These are phyloP conservation scores for Beauveria scarabaeidicola DNA, from an alignment of 2,329 filamentous ascomycete genomes.

Conservation along the genomic window DNA sequence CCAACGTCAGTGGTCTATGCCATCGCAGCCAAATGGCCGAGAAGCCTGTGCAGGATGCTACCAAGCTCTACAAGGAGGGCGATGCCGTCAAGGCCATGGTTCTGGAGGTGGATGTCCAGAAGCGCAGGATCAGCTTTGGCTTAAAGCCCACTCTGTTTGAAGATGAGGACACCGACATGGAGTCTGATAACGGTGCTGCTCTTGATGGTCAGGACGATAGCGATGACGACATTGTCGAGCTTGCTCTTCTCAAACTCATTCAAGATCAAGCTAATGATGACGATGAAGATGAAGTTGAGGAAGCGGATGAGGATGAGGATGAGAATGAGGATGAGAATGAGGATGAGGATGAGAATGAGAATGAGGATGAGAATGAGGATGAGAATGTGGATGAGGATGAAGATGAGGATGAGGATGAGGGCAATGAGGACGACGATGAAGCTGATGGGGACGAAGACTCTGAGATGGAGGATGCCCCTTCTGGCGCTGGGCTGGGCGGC, in stretches of 20 bases:
- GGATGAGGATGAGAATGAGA: constrained; percentile 36
- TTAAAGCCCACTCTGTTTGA: constrained; percentile 89
- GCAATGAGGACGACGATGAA: constrained; percentile 33
- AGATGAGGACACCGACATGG: constrained; percentile 47
- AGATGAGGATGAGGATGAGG: constrained; percentile 26
- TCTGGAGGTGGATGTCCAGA: constrained; percentile 64
- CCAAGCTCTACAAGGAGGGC: constrained; percentile 80
- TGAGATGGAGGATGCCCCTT: constrained; percentile 20
- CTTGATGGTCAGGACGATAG: constrained; percentile 35
- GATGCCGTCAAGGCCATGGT: constrained; percentile 91
- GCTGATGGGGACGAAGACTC: constrained; percentile 16
- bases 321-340: constrained; percentile 23
- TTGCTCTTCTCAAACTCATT: constrained; percentile 33
- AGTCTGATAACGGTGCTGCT: constrained; percentile 35
- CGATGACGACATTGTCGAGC: constrained; percentile 41
- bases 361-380: too few species aligned
- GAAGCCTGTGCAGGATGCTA: constrained; percentile 70
- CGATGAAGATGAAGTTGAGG: too few species aligned
- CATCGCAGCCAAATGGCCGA: constrained; percentile 91
- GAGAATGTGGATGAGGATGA: constrained; percentile 33
- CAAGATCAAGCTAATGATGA: constrained; percentile 26
- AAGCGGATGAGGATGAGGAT: too few species aligned
- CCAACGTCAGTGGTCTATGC: constrained; percentile 86
- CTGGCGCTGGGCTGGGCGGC: constrained; percentile 52
- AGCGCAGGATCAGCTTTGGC: constrained; percentile 77